Evolutionary conservation across 805 yeast genomes (phyloP), one percentile per base, ranked within the genome.

Genomic region (Candida saitoana): DNA sequence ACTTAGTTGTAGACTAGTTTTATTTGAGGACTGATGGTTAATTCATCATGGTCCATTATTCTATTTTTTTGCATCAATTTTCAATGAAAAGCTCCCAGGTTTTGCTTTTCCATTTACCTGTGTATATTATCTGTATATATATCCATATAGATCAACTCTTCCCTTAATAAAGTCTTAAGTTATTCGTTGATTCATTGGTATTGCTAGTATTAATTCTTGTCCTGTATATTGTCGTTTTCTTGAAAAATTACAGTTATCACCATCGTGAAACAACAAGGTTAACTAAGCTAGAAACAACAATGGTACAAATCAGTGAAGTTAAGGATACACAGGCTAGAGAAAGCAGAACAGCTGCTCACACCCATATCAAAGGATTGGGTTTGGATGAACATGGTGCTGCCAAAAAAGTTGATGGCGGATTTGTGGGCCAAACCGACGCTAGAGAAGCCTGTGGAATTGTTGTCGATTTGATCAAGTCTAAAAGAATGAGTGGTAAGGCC

Each of bases 401-500:
- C 24, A 84, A 85, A 51, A 76, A 76, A 36, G 77, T 83, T 31
- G 96, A 90, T 56, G 96, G 93, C 40, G 98, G 98, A 17, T 84
- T 84, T 63, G 87, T 84, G 40, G 93, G 90, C 41, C 93, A 84
- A 60, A 63, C 69, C 24, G 74, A 71, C 42, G 93, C 93, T 15
- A 73, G 93, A 63, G 90, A 83, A 66, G 98, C 97, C 0, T 89
- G 96, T 58, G 99, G 99, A 49, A 84, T 93, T 41, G 78, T 93
- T 48, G 95, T 91, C 31, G 97, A 93, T 65, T 73, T 93, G 66
- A 88, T 93, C 68, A 90, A 89, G 65, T 82, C 87, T 24, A 88
- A 87, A 55, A 87, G 83, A 63, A 85, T 93, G 83, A 84, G 95
- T 39, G 99, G 99, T 20, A 86, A 91, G 57, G 98, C 96, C n/a